phyloP scores from a whole-genome alignment of 208 protist genomes.

The Trypanosoma caninum region DNA sequence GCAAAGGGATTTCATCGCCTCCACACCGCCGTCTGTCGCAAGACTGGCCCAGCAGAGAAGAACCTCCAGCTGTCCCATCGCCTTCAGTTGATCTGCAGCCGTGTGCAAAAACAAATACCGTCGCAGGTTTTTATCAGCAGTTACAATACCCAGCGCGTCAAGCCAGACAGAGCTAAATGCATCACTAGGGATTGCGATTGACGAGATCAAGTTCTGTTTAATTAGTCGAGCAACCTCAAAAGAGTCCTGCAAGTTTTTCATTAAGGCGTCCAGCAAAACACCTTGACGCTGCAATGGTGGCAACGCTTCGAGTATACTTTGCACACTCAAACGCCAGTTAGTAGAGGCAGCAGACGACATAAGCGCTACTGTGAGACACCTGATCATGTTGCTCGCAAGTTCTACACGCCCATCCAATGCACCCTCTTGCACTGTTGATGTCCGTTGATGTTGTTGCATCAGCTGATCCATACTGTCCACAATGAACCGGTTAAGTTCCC shows the following conservation, averaged over 20 bases:
- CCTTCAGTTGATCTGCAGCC: neutral
- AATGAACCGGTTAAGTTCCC: conserved; percentile 13
- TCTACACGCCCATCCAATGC: conserved; percentile 7
- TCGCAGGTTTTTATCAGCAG: neutral
- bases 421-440: neutral
- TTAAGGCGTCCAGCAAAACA: conserved; percentile 14
- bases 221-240: conserved; percentile 9
- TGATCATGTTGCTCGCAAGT: conserved; percentile 16
- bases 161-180: conserved; percentile 11
- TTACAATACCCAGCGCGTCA: conserved; percentile 5
- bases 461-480: neutral
- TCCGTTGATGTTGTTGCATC: conserved; percentile 6
- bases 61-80: conserved; percentile 13
- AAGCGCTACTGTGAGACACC: conserved; percentile 14
- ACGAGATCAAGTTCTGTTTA: neutral
- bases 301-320: conserved; percentile 6
- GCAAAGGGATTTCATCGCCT: conserved; percentile 19
- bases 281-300: conserved; percentile 7
- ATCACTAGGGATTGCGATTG: conserved; percentile 1
- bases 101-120: conserved; percentile 1
- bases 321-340: conserved; percentile 9
- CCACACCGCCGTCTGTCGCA: neutral
- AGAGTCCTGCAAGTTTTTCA: conserved; percentile 19
- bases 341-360: neutral
- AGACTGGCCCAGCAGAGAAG: conserved; percentile 19